Evolutionary conservation across 441 rosid species (phyloP), one percentile per base, ranked within the genome.

Genomic region (Arabidopsis hybrid): DNA sequence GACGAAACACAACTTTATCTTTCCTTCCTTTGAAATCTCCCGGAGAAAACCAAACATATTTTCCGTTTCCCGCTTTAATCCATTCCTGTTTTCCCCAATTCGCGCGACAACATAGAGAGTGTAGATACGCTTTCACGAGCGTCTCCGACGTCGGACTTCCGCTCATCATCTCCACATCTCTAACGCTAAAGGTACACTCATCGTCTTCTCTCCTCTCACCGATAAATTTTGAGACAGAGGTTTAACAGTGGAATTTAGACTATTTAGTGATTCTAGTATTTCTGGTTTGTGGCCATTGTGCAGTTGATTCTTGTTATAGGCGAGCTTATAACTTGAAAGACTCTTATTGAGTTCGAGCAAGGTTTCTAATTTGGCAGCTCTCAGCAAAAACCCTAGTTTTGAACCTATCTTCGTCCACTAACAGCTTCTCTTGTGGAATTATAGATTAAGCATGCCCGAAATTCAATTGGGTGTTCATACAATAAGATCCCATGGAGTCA

Each of bases 391-490:
- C 42, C 60, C 42, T 39, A 39, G 47, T 1, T 11, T 42, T 42
- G 14, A 68, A 32, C 10, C 62, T 45, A 4, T 68, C 2, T 31
- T 60, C 8, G 0, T 60, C 9, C 58, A 60, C 13, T 9, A 29
- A 8, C 4, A 18, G n/a, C 59, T 59, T 58, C 31, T 39, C 51
- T 46, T 66, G 29, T 66, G 16, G 14, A 13, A 2, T 60, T 50
- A 65, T 16, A 60, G 73, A 50, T 59, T 49, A 78, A 68, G 63
- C 47, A 90, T 90, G 93, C 97, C 91, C 4, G 92, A 87, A 45
- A 85, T 87, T 60, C 88, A 83, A 67, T 72, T 87, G 81, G 92
- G 90, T 72, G 52, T 83, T 50, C 93, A 86, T 67, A 87, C 97
- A 1, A 46, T 90, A 40, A 81, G 85, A 74, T 87, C 93, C 53